Evolutionary conservation across 2,329 filamentous ascomycete species (phyloP).

Genomic region (Apiospora malaysiana): DNA sequence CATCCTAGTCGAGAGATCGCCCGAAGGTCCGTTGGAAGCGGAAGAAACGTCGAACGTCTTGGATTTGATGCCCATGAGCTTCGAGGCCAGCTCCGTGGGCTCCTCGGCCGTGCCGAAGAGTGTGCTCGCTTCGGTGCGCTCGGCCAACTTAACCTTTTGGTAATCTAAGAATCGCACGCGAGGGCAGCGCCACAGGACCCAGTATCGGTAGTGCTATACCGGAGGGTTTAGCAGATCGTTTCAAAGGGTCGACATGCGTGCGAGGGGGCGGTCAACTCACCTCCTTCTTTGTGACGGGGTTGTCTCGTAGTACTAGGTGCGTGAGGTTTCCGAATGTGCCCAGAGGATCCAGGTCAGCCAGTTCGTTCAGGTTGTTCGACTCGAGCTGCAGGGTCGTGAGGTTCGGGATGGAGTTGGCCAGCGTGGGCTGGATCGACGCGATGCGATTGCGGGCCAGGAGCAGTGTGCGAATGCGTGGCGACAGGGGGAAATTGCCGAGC

Average conservation of each 20-base stretch:
- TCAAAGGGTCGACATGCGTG: neutral
- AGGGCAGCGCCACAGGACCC: slow-evolving; percentile 87
- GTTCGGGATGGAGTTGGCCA: slow-evolving; percentile 80
- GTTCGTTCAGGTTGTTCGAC: slow-evolving; percentile 80
- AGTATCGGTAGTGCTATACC: slow-evolving; percentile 84
- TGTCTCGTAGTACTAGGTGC: slow-evolving; percentile 82
- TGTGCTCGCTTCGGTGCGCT: slow-evolving; percentile 76
- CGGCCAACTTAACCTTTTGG: slow-evolving; percentile 85
- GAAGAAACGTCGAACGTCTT: slow-evolving; percentile 69
- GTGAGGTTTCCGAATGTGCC: slow-evolving; percentile 71
- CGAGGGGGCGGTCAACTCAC: slow-evolving; percentile 55
- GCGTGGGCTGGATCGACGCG: slow-evolving; percentile 75
- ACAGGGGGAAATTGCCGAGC: slow-evolving; percentile 91
- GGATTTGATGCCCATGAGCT: slow-evolving; percentile 87
- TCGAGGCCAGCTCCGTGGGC: slow-evolving; percentile 80
- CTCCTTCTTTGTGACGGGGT: slow-evolving; percentile 92
- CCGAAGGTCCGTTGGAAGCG: slow-evolving; percentile 50
- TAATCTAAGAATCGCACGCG: slow-evolving; percentile 91
- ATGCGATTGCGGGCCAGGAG: slow-evolving; percentile 91
- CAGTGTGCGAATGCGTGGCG: slow-evolving; percentile 84
- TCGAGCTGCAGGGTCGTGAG: slow-evolving; percentile 83
- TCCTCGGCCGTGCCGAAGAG: slow-evolving; percentile 82
- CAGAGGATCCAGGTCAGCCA: slow-evolving; percentile 87
- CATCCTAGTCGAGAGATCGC: slow-evolving; percentile 62
- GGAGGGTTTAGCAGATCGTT: neutral